Evolutionary conservation across 345 rosid species (phyloP).

Genomic region (Physaria fendleri): DNA sequence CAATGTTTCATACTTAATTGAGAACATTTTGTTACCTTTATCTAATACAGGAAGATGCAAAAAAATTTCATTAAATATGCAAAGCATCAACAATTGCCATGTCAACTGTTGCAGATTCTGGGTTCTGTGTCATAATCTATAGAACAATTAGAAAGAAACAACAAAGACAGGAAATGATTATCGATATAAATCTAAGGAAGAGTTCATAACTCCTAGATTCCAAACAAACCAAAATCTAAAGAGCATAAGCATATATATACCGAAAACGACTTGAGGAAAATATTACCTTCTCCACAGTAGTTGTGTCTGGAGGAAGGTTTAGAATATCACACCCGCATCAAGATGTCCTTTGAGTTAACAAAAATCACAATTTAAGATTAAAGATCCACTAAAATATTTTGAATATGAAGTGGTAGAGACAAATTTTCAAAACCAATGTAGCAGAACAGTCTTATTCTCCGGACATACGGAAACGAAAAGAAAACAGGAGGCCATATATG

Average conservation of each 20-base stretch:
- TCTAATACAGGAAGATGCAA: conserved; percentile 94
- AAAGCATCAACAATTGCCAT: conserved; percentile 91
- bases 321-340: conserved; percentile 94
- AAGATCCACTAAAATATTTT: neutral
- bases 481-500: neutral
- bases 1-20: too few relatives aligned
- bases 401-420: neutral
- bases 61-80: conserved; percentile 78
- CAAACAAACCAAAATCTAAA: neutral
- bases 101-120: conserved; percentile 85
- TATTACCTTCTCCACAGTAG: conserved; percentile 78
- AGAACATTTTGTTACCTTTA: conserved; percentile 44
- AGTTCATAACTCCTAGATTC: neutral
- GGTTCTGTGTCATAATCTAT: conserved; percentile 96
- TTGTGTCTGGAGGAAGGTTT: conserved; percentile 63
- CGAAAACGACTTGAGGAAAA: neutral
- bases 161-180: neutral
- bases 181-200: neutral
- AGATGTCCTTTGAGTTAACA: conserved; percentile 87
- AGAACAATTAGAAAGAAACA: conserved; percentile 15
- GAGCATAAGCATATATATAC: neutral
- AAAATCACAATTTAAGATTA: conserved; percentile 14
- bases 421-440: neutral
- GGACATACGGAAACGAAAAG: neutral
- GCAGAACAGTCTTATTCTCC: neutral